Percentiles rank a stretch among this genome's conserved stretches.
Evolutionary conservation across 2,329 filamentous ascomycete species (phyloP).

Genomic region (Ophiostoma fasciatum): DNA sequence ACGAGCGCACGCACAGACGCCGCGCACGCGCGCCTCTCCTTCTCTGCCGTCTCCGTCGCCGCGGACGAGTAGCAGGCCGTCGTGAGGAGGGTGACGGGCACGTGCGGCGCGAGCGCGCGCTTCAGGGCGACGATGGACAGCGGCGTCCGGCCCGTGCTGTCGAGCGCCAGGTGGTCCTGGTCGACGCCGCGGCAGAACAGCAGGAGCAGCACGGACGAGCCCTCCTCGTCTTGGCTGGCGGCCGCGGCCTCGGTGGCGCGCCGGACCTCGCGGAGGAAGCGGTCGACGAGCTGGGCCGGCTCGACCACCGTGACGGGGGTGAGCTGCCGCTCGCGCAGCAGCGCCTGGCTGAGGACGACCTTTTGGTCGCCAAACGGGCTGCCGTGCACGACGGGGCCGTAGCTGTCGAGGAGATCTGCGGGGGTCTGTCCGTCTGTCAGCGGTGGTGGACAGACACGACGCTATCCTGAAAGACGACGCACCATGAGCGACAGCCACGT

Average conservation of each 20-base stretch:
- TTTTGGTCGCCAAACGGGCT: background rate
- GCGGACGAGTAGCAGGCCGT: constrained; percentile 1
- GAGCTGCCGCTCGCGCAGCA: background rate
- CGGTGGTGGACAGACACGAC: background rate
- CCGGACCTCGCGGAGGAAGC: background rate
- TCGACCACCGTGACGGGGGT: background rate
- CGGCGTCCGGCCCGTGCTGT: background rate
- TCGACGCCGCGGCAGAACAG: background rate
- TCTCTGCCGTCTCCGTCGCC: too few species aligned
- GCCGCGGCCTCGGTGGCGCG: background rate
- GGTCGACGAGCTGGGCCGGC: background rate
- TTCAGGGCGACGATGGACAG: background rate
- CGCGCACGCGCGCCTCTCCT: too few species aligned
- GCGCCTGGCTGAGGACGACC: background rate
- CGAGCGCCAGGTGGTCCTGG: background rate
- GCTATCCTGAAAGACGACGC: too few species aligned
- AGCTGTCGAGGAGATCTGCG: background rate
- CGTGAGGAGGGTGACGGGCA: background rate
- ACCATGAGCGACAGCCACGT: background rate
- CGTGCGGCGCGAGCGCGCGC: background rate
- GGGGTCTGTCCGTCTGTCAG: background rate
- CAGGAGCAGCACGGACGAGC: background rate
- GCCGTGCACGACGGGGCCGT: background rate
- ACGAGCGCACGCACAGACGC: too few species aligned
- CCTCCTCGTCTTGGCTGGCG: too few species aligned